Conservation (phyloP, 1,139 yeast genomes). For the Wickerhamomyces sp. region DNA sequence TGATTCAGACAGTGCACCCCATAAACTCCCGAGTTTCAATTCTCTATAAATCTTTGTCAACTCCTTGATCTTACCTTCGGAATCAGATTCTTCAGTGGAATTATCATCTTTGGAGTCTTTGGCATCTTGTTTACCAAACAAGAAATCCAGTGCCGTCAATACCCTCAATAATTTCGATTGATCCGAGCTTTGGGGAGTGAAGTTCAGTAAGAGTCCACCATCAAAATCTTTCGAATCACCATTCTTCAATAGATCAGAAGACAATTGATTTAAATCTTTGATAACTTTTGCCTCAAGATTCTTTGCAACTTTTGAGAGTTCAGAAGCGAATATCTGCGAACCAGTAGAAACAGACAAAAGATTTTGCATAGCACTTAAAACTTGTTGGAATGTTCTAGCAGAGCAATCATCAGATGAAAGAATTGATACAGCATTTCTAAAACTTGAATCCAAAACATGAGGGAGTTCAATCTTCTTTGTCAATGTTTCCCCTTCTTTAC, state of each 20-base stretch:
- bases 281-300: constrained; percentile 54
- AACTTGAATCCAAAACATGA: constrained; percentile 55
- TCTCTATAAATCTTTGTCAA: constrained; percentile 59
- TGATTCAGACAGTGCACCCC: constrained; percentile 85
- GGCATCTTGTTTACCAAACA: constrained; percentile 39
- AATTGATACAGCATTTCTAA: constrained; percentile 61
- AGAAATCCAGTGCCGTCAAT: constrained; percentile 82
- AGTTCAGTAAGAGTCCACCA: constrained; percentile 53
- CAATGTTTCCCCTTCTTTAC: constrained; percentile 11
- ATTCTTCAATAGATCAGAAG: constrained; percentile 39
- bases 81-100: constrained; percentile 20
- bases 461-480: constrained; percentile 51
- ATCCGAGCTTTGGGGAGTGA: constrained; percentile 78
- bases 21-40: constrained; percentile 69
- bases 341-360: constrained; percentile 60
- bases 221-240: constrained; percentile 41
- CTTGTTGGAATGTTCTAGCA: constrained; percentile 79
- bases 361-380: constrained; percentile 79
- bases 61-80: constrained; percentile 31
- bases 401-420: constrained; percentile 85
- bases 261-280: constrained; percentile 48
- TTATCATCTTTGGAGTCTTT: constrained; percentile 24
- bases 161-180: constrained; percentile 84
- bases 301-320: constrained; percentile 64
- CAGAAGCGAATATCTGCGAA: constrained; percentile 60